phyloP scores from a whole-genome alignment of 2,329 filamentous ascomycete genomes.

The Pseudonectria buxi region DNA sequence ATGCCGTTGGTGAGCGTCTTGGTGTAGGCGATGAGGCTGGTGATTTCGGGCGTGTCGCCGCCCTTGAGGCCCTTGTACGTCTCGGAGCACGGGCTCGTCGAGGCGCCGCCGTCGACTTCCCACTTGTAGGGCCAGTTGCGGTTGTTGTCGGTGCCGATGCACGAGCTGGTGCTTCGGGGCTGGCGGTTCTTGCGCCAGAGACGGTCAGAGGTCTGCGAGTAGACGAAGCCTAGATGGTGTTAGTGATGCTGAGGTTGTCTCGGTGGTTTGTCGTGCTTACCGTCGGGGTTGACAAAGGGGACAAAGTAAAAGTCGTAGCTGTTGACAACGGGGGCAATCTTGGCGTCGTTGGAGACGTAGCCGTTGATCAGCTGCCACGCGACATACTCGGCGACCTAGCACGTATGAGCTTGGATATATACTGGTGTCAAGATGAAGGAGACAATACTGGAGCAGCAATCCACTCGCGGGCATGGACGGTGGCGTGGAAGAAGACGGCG shows the following conservation, averaged over 20 bases:
- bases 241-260: background rate
- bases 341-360: conserved; percentile 31
- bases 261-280: conserved; percentile 21
- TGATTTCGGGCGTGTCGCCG: conserved; percentile 46
- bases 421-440: no score
- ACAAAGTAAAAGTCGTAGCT: conserved; percentile 62
- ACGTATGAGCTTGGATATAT: conserved; percentile 1
- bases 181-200: conserved; percentile 58
- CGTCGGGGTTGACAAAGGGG: conserved; percentile 56
- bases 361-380: conserved; percentile 41
- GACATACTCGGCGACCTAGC: conserved; percentile 43
- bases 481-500: conserved; percentile 49
- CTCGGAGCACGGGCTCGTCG: conserved; percentile 44
- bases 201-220: conserved; percentile 48
- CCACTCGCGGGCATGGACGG: conserved; percentile 55
- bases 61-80: conserved; percentile 38
- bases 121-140: conserved; percentile 54
- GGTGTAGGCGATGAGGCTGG: conserved; percentile 33
- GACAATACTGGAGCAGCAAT: conserved; percentile 35
- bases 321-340: conserved; percentile 42
- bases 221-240: conserved; percentile 43
- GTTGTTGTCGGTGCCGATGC: conserved; percentile 51
- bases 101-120: conserved; percentile 42
- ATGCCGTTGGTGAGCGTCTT: conserved; percentile 35
- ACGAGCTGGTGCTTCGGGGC: conserved; percentile 30